Evolutionary conservation across 1,139 yeast genomes (phyloP), one percentile per base, ranked within the genome.

Genomic region (Taphrina wiesneri): DNA sequence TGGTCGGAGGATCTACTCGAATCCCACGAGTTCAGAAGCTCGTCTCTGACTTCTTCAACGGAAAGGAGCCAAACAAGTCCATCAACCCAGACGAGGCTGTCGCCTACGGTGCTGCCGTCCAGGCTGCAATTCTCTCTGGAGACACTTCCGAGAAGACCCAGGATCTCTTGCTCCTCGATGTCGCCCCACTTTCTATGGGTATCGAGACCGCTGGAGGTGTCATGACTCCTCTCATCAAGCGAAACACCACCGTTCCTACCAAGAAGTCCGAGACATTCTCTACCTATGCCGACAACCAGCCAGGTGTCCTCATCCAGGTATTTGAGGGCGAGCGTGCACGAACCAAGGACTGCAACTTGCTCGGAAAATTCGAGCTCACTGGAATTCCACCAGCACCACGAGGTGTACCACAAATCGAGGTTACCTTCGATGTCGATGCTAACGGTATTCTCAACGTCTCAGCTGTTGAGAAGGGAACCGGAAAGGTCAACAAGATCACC

Each of bases 1-100:
- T 92, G 75, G 99, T 92, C 76, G 99, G 99, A 87, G 99, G 99
- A 86, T 92, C 99, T 74, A 92, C 99, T 81, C 92, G 98, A 88
- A 92, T 92, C 84, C 98, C 98, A 85, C 91, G 91, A 86, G 89
- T 92, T 78, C 98, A 93, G 85, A 90, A 92, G 83, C 86, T 92
- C 78, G 90, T 92, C 75, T 90, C 96, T 74, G 98, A 93, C 83
- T 92, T 86, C 92, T 92, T 93, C 82, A 93, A 92, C 79, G 98
- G 98, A 82, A 92, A 93, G 86, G 91, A 88, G 85, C 89, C 89
- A 78, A 90, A 89, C 83, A 88, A 87, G 83, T 88, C 97, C 74
- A 92, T 92, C 81, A 92, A 92, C 96, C 98, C 98, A 76, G 97
- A 90, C 85, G 96, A 90, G 85, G 96, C 96, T 78, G 96, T 90